Base-by-base conservation (phyloP, 352 stramenopile species). In the Aphanomyces astaci region DNA sequence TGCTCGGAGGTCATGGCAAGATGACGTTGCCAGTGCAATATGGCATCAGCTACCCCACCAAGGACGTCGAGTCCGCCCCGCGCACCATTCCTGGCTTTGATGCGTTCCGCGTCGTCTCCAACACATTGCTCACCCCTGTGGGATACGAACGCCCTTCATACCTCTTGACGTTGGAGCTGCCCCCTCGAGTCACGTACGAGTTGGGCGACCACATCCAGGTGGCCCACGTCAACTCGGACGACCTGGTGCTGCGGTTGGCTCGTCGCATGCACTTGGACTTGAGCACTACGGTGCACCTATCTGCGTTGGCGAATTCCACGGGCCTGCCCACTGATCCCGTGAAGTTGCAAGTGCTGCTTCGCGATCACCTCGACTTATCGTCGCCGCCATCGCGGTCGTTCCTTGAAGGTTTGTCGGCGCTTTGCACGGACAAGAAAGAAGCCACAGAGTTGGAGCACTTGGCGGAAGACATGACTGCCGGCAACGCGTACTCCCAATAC, bases 1-100 rank as follows among this genome's bases (percentile, higher is more conserved):
- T 68, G 5, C 62, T 68, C 31, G 62, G 62, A 19, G 62, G 48
- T 15, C 33, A 68, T 27, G 33, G 48, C 53, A 68, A 68, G 31
- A 68, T 68, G 62, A 68, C 62, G 28, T 27, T 68, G 3, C 62
- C 62, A 17, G 46, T 68, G 9, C 62, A 68, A 19, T 68, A 68
- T 59, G 25, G 39, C 30, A 27, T 68, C 27, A 10, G 10, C 3
- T 31, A 15, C 3, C 48, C 48, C n/a, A 11, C 0, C 10, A 52
- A 32, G n/a, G 43, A 55, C 4, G 51, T 39, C 7, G 15, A 19
- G 13, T 19, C 15, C 30, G 27, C 62, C 15, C 27, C 62, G 17
- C 62, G 62, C 3, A 30, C 2, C 13, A 51, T n/a, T 3, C 40
- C 62, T 40, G 24, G 28, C 19, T 68, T 68, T 25, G n/a, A 59